These are phyloP conservation scores for Cyberlindnera sargentensis DNA, from an alignment of 805 yeast species.

Conservation along the genomic window DNA sequence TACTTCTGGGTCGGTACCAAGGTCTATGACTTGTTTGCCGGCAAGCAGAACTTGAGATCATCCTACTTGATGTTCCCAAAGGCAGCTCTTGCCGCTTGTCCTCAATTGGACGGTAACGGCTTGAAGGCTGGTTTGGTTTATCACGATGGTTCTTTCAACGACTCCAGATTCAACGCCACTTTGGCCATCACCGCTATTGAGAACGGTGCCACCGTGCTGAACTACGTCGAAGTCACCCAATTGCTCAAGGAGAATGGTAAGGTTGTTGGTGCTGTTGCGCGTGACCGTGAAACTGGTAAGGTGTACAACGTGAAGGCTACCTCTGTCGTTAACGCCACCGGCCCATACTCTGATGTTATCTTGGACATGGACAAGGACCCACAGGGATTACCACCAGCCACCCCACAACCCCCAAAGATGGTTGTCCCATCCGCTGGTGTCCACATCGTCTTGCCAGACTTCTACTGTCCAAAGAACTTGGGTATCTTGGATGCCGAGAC, in stretches of 20 bases:
- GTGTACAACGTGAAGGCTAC: conserved; percentile 58
- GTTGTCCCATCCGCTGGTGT: conserved; percentile 95
- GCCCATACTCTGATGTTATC: conserved; percentile 81
- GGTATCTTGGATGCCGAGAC: conserved; percentile 91
- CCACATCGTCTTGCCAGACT: conserved; percentile 87
- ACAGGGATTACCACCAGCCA: conserved; percentile 53
- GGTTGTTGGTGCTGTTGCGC: conserved; percentile 69
- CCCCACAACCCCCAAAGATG: conserved; percentile 54
- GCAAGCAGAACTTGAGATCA: conserved; percentile 72
- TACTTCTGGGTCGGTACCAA: conserved; percentile 89
- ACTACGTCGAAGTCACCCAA: conserved; percentile 77
- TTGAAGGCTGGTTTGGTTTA: conserved; percentile 89
- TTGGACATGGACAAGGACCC: conserved; percentile 80
- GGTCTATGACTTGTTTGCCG: conserved; percentile 89
- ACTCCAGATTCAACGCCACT: conserved; percentile 81
- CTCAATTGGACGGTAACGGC: conserved; percentile 71
- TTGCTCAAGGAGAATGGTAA: conserved; percentile 61
- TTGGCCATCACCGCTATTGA: conserved; percentile 81
- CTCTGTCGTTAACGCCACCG: conserved; percentile 85
- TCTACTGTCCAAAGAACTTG: conserved; percentile 79
- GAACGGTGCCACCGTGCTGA: conserved; percentile 83
- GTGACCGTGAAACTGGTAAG: conserved; percentile 63
- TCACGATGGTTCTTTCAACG: conserved; percentile 94
- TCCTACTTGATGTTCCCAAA: conserved; percentile 66
- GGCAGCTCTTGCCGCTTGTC: conserved; percentile 67